Conservation (phyloP, 129 eudicot species). For the Cynara cardunculus region DNA sequence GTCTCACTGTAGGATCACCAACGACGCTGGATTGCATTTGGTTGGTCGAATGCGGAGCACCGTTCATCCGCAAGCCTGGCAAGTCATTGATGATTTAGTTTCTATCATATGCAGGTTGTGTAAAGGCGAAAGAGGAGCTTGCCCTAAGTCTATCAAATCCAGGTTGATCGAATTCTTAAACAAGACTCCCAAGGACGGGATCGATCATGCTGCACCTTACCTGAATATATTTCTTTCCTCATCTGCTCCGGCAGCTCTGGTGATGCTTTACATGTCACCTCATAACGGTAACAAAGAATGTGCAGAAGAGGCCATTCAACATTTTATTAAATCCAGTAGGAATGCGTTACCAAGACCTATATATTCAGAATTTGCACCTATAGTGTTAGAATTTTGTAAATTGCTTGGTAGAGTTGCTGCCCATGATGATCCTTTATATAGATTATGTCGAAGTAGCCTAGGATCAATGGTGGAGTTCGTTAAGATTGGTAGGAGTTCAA, state of each 20-base stretch:
- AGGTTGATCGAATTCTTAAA: constrained; percentile 7
- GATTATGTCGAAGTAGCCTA: constrained; percentile 46
- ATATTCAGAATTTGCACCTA: constrained; percentile 30
- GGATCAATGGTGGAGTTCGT: constrained; percentile 47
- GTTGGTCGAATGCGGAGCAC: constrained; percentile 63
- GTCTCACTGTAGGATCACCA: constrained; percentile 36
- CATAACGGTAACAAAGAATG: constrained; percentile 27
- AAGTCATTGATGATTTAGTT: constrained; percentile 38
- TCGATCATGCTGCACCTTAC: constrained; percentile 28
- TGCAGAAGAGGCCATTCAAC: constrained; percentile 41
- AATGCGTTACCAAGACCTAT: constrained; percentile 16
- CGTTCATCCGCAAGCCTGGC: constrained; percentile 45
- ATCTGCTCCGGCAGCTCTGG: constrained; percentile 47
- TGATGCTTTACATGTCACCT: constrained; percentile 51
- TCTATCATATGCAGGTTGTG: constrained; percentile 32
- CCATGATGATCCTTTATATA: constrained; percentile 43
- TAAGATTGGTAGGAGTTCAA: constrained; percentile 18
- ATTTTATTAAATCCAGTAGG: constrained; percentile 30
- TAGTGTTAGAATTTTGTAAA: constrained; percentile 68
- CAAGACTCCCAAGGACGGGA: background rate
- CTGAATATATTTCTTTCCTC: constrained; percentile 49
- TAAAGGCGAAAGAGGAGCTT: constrained; percentile 23
- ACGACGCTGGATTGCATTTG: constrained; percentile 42
- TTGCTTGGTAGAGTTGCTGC: constrained; percentile 36
- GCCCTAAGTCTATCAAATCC: background rate